phyloP scores from a whole-genome alignment of 257 asterid species.

The Solanum lycopersicoides region DNA sequence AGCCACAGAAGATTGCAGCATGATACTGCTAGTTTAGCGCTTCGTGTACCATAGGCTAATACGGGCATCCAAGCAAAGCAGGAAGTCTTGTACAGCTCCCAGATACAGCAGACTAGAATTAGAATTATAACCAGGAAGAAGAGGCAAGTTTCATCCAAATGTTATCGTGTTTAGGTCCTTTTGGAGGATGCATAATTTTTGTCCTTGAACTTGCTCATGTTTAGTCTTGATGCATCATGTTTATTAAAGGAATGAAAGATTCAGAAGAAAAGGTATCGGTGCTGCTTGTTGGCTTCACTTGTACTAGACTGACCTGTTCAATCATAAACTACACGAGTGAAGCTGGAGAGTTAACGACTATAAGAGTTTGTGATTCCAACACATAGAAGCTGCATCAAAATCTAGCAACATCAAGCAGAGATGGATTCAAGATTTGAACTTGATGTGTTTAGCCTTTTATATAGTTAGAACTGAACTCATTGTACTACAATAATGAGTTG shows the following conservation, averaged over 20 bases:
- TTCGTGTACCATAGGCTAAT: background rate
- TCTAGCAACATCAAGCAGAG: background rate
- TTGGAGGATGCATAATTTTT: background rate
- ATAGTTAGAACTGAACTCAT: background rate
- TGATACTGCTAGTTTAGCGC: background rate
- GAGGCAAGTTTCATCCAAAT: background rate
- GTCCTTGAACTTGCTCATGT: background rate
- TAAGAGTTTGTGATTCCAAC: background rate
- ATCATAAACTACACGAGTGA: background rate
- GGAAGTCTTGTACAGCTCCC: background rate
- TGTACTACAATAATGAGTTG: background rate
- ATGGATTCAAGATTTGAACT: background rate
- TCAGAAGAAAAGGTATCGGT: background rate
- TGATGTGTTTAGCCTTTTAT: background rate
- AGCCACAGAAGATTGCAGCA: constrained; percentile 30
- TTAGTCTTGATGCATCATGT: background rate
- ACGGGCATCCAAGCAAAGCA: background rate
- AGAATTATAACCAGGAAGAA: background rate
- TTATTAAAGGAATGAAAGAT: background rate
- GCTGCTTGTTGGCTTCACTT: background rate
- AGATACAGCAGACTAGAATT: background rate
- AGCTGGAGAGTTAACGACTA: background rate
- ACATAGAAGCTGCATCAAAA: background rate
- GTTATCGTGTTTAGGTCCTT: background rate
- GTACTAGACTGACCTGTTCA: background rate